Evolutionary conservation across 2,329 filamentous ascomycete species (phyloP).

Genomic region (Simplicillium aogashimaense): DNA sequence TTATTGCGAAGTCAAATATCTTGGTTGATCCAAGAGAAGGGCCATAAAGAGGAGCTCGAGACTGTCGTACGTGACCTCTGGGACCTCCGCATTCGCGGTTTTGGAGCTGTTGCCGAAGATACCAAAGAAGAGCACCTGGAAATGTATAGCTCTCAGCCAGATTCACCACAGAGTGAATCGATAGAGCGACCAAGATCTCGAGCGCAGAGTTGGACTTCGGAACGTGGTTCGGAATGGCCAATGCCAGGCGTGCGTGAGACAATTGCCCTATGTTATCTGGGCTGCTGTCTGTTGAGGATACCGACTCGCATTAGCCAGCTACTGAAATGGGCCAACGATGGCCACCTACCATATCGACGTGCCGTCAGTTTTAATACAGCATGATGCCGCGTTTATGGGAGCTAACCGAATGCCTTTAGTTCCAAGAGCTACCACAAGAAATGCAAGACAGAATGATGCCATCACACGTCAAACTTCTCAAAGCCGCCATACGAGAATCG

Average conservation of each 20-base stretch:
- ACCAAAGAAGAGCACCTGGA: conserved; percentile 17
- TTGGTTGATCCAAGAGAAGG: conserved; percentile 59
- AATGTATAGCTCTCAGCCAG: conserved; percentile 29
- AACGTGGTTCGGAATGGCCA: conserved; percentile 37
- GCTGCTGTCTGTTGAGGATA: conserved; percentile 61
- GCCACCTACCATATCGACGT: conserved; percentile 62
- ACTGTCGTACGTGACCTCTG: conserved; percentile 75
- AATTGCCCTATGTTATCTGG: conserved; percentile 71
- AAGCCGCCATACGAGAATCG: conserved; percentile 30
- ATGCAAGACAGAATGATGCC: conserved; percentile 57
- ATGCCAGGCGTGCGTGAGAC: conserved; percentile 65
- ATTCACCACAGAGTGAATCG: conserved; percentile 10
- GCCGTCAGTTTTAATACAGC: conserved; percentile 40
- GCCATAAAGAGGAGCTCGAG: conserved; percentile 65
- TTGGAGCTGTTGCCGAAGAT: conserved; percentile 12
- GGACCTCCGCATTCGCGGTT: conserved; percentile 53
- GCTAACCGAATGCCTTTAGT: conserved; percentile 21
- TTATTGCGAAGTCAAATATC: conserved; percentile 72
- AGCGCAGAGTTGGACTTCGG: conserved; percentile 32
- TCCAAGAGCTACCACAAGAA: conserved; percentile 47
- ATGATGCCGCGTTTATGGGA: not conserved
- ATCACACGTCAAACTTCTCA: conserved; percentile 48
- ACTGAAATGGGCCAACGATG: conserved; percentile 53
- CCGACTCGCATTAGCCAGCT: conserved; percentile 70
- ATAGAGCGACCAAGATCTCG: conserved; percentile 19